Evolutionary conservation across 108 stramenopile species (phyloP).

Genomic region (Heterococcus sp.): DNA sequence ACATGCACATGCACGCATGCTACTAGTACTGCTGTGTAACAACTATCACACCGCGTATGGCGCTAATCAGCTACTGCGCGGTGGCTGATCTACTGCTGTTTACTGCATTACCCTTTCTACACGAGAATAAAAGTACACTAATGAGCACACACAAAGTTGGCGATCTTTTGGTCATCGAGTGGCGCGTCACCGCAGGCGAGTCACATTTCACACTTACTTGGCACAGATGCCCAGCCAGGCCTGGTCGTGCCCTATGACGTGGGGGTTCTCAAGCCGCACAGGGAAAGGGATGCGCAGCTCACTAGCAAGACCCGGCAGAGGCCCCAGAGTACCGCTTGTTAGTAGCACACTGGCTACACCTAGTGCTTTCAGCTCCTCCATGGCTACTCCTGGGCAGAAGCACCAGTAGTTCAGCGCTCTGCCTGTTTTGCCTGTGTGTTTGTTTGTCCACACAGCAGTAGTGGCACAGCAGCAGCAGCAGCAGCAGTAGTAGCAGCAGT

Average conservation of each 20-base stretch:
- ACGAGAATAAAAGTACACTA: neutral
- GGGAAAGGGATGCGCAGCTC: slow-evolving; percentile 85
- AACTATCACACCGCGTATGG: too few relatives aligned
- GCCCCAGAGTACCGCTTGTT: slow-evolving; percentile 89
- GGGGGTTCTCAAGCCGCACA: slow-evolving; percentile 81
- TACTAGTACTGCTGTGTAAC: too few relatives aligned
- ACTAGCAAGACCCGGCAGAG: slow-evolving; percentile 73
- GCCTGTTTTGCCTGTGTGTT: too few relatives aligned
- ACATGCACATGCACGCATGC: too few relatives aligned
- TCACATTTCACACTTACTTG: slow-evolving; percentile 78
- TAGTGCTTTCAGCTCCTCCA: slow-evolving; percentile 82
- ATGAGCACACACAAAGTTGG: neutral
- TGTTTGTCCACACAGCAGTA: too few relatives aligned
- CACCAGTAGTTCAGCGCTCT: slow-evolving; percentile 93
- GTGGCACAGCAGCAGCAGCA: too few relatives aligned
- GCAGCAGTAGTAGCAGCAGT: too few relatives aligned
- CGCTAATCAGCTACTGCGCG: too few relatives aligned
- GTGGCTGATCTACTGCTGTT: too few relatives aligned
- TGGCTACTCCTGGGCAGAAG: slow-evolving; percentile 89
- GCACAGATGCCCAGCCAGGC: slow-evolving; percentile 50
- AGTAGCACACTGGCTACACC: slow-evolving; percentile 86
- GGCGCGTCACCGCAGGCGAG: slow-evolving; percentile 73
- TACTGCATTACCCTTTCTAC: too few relatives aligned
- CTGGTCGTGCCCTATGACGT: slow-evolving; percentile 73
- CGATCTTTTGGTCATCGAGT: neutral